These are phyloP conservation scores for Termitomyces sp. DNA, from an alignment of 768 basidiomycete genomes.

Conservation along the genomic window DNA sequence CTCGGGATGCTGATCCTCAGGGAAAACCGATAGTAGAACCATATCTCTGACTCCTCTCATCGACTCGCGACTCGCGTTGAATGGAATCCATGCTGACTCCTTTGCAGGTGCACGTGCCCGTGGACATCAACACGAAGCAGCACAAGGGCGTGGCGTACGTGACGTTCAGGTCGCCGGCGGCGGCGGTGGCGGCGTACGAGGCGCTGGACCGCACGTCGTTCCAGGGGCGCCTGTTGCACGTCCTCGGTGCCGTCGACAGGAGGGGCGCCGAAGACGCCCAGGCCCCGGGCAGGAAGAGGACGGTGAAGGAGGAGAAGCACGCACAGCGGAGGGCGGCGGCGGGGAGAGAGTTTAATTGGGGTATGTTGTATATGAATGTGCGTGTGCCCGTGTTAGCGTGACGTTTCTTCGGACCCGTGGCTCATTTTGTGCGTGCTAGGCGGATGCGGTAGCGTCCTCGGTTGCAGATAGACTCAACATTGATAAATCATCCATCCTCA, in stretches of 20 bases:
- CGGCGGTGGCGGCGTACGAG: conserved; percentile 63
- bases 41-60: conserved; percentile 13
- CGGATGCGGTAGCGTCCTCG: conserved; percentile 89
- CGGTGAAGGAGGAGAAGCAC: conserved; percentile 54
- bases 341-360: conserved; percentile 86
- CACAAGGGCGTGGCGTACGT: conserved; percentile 50
- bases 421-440: too few relatives aligned
- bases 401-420: too few relatives aligned
- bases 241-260: conserved; percentile 78
- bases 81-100: background rate
- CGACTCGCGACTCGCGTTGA: background rate
- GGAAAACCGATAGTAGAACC: conserved; percentile 39
- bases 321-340: conserved; percentile 61
- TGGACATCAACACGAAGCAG: conserved; percentile 38
- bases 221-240: conserved; percentile 88
- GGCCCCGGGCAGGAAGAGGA: conserved; percentile 37
- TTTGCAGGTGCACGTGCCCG: conserved; percentile 41
- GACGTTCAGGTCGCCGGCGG: conserved; percentile 32
- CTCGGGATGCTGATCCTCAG: conserved; percentile 50
- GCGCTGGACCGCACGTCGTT: conserved; percentile 79
- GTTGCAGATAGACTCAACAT: conserved; percentile 87
- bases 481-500: conserved; percentile 81
- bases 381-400: too few relatives aligned
- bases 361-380: conserved; percentile 96
- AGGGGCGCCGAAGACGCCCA: conserved; percentile 39